Evolutionary conservation across 208 protist species (phyloP).

Genomic region (Leishmania aethiopica): DNA sequence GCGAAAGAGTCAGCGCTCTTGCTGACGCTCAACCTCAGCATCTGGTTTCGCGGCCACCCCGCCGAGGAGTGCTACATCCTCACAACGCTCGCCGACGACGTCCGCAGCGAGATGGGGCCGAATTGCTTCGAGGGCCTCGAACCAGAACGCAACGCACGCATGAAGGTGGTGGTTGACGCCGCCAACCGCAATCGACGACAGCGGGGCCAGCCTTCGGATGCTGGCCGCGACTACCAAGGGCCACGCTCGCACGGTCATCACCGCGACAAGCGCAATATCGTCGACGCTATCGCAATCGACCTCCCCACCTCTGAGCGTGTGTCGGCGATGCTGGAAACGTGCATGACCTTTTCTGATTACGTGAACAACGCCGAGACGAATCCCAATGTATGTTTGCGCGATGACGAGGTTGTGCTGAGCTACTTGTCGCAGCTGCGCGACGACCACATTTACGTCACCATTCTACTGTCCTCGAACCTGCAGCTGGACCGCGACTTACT

Average conservation of each 20-base stretch:
- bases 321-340: constrained; percentile 77
- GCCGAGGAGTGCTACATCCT: constrained; percentile 63
- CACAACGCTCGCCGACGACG: constrained; percentile 67
- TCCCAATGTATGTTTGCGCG: constrained; percentile 31
- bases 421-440: constrained; percentile 51
- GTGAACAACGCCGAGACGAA: constrained; percentile 55
- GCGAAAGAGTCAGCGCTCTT: constrained; percentile 62
- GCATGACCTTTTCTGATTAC: constrained; percentile 81
- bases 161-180: constrained; percentile 21
- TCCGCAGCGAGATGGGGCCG: constrained; percentile 55
- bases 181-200: neutral
- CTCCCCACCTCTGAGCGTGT: constrained; percentile 63
- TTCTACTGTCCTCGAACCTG: constrained; percentile 72
- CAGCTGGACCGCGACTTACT: constrained; percentile 59
- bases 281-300: constrained; percentile 69
- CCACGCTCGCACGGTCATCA: constrained; percentile 7
- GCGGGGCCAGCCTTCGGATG: neutral
- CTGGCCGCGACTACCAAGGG: neutral
- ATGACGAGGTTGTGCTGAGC: constrained; percentile 66
- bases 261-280: constrained; percentile 27
- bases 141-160: constrained; percentile 46
- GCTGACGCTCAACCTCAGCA: constrained; percentile 82
- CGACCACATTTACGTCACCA: constrained; percentile 63
- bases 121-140: constrained; percentile 74
- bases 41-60: constrained; percentile 84